Percentiles rank a stretch among this genome's conserved stretches.
Conservation (phyloP, 768 basidiomycete species). For the Phylloporus sp. region DNA sequence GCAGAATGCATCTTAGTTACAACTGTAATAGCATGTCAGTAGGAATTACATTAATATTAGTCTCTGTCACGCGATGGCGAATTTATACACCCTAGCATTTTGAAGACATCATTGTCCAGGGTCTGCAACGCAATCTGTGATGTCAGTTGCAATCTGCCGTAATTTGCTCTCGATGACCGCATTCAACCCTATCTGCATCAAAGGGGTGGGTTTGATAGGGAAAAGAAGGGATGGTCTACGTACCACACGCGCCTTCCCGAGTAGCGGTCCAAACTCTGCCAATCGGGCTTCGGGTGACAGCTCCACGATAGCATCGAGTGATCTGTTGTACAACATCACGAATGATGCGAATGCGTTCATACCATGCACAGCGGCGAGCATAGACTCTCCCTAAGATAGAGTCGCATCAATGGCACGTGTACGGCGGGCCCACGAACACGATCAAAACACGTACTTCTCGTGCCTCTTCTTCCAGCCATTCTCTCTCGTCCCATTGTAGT, state of each 20-base stretch:
- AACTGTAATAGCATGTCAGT: slow-evolving; percentile 28
- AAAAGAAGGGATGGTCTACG: slow-evolving; percentile 22
- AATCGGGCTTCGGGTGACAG: slow-evolving; percentile 46
- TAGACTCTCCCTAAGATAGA: slow-evolving; percentile 51
- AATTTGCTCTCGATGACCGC: slow-evolving; percentile 33
- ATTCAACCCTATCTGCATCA: slow-evolving; percentile 34
- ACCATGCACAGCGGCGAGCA: slow-evolving; percentile 51
- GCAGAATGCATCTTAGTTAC: slow-evolving; percentile 18
- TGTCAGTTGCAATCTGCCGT: slow-evolving; percentile 25
- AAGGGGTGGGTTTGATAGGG: slow-evolving; percentile 5
- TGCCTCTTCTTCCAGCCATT: slow-evolving; percentile 58
- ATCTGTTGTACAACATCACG: slow-evolving; percentile 54
- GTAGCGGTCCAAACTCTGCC: slow-evolving; percentile 40
- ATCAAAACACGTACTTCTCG: slow-evolving; percentile 41
- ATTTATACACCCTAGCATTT: slow-evolving; percentile 2
- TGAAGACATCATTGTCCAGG: slow-evolving; percentile 12
- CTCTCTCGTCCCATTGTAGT: slow-evolving; percentile 53
- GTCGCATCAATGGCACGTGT: slow-evolving; percentile 13
- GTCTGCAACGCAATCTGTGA: slow-evolving; percentile 8
- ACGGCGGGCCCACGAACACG: slow-evolving; percentile 4
- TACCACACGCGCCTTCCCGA: slow-evolving; percentile 55
- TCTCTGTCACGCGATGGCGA: slow-evolving; percentile 6
- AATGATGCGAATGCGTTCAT: slow-evolving; percentile 72
- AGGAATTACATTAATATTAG: slow-evolving; percentile 28
- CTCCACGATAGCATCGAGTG: slow-evolving; percentile 54